Evolutionary conservation across 106 monocot species (phyloP).

Genomic region (Iris macrosiphon): DNA sequence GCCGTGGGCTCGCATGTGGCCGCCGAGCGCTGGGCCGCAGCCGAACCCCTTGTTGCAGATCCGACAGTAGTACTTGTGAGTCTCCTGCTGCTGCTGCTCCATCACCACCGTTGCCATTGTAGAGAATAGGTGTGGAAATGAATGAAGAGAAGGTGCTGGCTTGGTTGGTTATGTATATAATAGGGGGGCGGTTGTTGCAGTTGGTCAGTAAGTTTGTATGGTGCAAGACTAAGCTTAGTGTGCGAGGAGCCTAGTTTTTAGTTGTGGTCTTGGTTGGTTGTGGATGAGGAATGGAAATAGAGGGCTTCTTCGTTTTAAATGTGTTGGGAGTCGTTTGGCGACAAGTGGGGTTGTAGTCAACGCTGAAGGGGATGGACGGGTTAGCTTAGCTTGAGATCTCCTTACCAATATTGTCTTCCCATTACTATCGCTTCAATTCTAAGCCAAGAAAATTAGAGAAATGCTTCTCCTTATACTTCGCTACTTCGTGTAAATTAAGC

Average conservation of each 20-base stretch:
- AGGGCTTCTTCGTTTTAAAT: no score
- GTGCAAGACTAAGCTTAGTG: constrained; percentile 27
- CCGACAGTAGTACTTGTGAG: constrained; percentile 58
- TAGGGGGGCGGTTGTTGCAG: constrained; percentile 1
- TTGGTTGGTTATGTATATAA: constrained; percentile 12
- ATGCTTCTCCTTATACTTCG: no score
- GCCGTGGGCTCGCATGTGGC: constrained; percentile 80
- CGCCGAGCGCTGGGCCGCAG: constrained; percentile 69
- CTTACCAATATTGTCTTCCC: no score
- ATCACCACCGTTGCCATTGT: constrained; percentile 28
- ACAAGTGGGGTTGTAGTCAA: no score
- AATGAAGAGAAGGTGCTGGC: background rate
- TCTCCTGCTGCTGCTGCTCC: constrained; percentile 8
- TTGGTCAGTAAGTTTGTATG: constrained; percentile 13
- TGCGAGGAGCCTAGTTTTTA: background rate
- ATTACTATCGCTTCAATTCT: no score
- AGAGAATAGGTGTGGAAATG: background rate
- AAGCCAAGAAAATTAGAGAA: no score
- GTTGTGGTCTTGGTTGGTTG: constrained; percentile 18
- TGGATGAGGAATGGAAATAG: constrained; percentile 6
- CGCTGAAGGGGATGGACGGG: no score
- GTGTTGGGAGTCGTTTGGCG: background rate
- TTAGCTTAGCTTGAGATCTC: no score
- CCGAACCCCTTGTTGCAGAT: constrained; percentile 76
- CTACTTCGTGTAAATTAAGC: no score